Base-by-base conservation (phyloP, 768 basidiomycete genomes). In the Ramaria rubella region DNA sequence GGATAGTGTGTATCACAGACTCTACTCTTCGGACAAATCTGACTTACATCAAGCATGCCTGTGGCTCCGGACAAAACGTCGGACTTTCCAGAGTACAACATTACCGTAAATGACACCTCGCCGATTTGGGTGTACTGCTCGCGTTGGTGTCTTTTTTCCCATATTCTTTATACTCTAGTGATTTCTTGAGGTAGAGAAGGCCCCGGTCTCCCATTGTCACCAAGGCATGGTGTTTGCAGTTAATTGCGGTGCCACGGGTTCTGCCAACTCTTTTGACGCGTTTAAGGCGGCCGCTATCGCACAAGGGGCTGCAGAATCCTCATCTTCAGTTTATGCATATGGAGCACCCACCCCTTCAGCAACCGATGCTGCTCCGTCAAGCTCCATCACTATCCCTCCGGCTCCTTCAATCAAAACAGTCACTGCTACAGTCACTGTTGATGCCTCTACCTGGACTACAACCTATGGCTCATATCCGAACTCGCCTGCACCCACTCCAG, bases 191-290 rank as follows among this genome's bases (percentile, higher is more conserved):
- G 78, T 70, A 51, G 73, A 70, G 42, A 70, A 74, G 38, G 79
- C 77, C 2, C 70, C 81, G 4, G 71, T 66, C 33, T 77, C 74
- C 57, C 83, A 86, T 66, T 85, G 84, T 61, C 81, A 81, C 54
- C 62, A 69, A 58, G 83, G 82, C 62, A 85, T 86, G 82, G 81
- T 86, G 42, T 83, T 84, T 64, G 77, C 81, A 19, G 75, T 84
- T 64, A 85, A 86, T 69, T 81, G 81, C 67, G 80, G 79, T 34
- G 61, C 70, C 2, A 78, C 78, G 61, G 81, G 77, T 57, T 59
- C 73, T 42, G 66, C 78, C 49, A 83, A 83, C 70, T 83, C 82
- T 5, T 84, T 85, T 72, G 69, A 71, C 45, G 77, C 77, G 63
- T 83, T 84, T 75, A 78, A 83, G 71, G 70, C 75, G 14, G 65